Base-by-base conservation (phyloP, 805 yeast genomes). In the Candida khao-thaluensis region DNA sequence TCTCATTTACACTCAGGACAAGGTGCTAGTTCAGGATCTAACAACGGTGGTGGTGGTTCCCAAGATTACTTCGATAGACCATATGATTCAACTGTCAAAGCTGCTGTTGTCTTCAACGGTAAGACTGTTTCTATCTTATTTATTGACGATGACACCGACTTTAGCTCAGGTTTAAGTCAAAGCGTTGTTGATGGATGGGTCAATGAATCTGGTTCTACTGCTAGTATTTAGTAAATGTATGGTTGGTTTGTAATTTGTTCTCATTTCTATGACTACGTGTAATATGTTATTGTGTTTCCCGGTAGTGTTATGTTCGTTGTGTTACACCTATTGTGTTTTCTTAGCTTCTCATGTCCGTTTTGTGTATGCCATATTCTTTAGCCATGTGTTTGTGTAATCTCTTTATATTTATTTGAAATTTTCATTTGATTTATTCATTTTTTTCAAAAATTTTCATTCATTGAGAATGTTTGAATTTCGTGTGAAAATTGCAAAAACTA, bases 11-110 rank as follows among this genome's bases (percentile, higher is more conserved):
- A 91, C 71, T 79, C 76, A 59, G 86, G 85, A 52, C 95, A 85
- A 71, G 43, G 45, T 39, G 38, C 37, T 25, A 14, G 15, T 9
- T 5, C 17, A 3, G 15, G 17, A 14, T 2, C 12, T 9, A 35
- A 27, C 17, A 22, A 12, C 17, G 88, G 87, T 62, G 97, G 96
- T 54, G 95, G 91, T 60, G 95, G 95, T 56, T 70, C 95, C 45
- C 72, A 80, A 48, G 93, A 91, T 70, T 91, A 83, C 76, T 86
- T 93, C 63, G 54, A 62, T 16, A 88, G 99, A 77, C 99, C 99
- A 54, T 76, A 84, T 31, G 56, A 69, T 45, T 73, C 79, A 15
- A 70, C 95, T 30, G 69, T 88, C 72, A 88, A 86, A 74, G 96
- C 93, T 56, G 98, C 96, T 50, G 96, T 77, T 44, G 69, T 93